Base-by-base conservation (phyloP, 805 yeast species). In the Lipomyces oligophaga region DNA sequence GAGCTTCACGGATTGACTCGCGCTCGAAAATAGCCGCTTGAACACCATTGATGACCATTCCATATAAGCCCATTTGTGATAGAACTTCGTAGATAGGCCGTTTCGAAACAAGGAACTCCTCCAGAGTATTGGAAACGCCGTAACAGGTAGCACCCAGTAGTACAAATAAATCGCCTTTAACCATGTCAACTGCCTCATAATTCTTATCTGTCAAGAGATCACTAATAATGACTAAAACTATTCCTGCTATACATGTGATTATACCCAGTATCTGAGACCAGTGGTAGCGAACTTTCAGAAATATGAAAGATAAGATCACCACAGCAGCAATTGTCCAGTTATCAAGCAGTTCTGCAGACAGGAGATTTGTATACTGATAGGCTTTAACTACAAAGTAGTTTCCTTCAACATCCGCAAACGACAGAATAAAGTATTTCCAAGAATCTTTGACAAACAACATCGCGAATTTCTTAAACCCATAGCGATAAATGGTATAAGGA, bases 381-480 rank as follows among this genome's bases (percentile, higher is more conserved):
- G 75, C 75, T 47, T 64, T 64, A 38, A 69, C 73, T 13, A 71
- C 69, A 45, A 71, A 71, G 57, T 71, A 70, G 62, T 70, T 70
- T n/a, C 75, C 75, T 54, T 71, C 64, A 21, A 71, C 75, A 43
- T 71, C 75, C 19, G 70, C 70, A 58, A 71, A 71, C 2, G 74
- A 69, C 34, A 70, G 50, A 16, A 70, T 34, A 49, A 71, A 67
- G 47, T 62, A 71, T 56, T 71, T 67, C 75, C 75, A 71, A 48
- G 72, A 65, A 49, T 71, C 73, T 19, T 47, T 44, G 21, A 52
- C 31, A 15, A 66, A 35, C 40, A 71, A 36, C 8, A 42, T 40
- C 45, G 52, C 52, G 63, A 65, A 71, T 39, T 61, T 61, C 47
- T 62, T 63, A 50, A 63, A 62, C 2, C 75, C 75, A 43, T 63